Base-by-base conservation (phyloP, 208 protist genomes). In the Strigomonas culicis region DNA sequence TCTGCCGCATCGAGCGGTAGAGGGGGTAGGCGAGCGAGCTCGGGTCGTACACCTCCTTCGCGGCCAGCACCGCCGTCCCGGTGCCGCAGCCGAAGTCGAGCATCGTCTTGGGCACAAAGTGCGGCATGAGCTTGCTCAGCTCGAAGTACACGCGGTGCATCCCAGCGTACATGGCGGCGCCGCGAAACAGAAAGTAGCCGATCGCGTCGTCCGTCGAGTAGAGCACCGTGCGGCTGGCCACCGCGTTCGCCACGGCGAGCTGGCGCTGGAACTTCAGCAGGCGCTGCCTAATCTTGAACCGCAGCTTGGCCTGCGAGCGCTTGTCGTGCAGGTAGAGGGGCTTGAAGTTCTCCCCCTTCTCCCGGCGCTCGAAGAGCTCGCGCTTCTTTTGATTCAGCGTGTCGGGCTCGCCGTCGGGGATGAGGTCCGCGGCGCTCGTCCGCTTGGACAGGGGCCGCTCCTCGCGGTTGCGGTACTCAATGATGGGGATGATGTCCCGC, bases 21-120 rank as follows among this genome's bases (percentile, higher is more conserved):
- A 94, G 77, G n/a, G 88, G 88, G 75, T 91, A 92, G 58, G 82
- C 82, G n/a, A 95, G 72, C 13, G 81, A 59, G 27, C 79, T 80
- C 0, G 89, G 89, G 75, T 95, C 89, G 72, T 90, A 95, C 62
- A 93, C 86, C 72, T 95, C 85, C 76, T 95, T 95, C 39, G 86
- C 84, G 2, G 88, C 89, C 19, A 95, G 72, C 52, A 91, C 88
- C 24, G 89, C 75, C 25, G 86, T 91, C 17, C 89, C 89, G 31
- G 89, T 95, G 68, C 89, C 89, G 36, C 86, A 72, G 19, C 89
- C 89, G 57, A 92, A 95, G 77, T 95, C 89, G 10, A 95, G 68
- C 84, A 95, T 90, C 13, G 81, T 91, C 63, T 89, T 90, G 19
- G 89, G 89, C 56, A 92, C 84, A 62, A 95, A 95, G 64, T 91